Evolutionary conservation across 78 protist genomes (phyloP).

Genomic region (Protostelium mycophagum): DNA sequence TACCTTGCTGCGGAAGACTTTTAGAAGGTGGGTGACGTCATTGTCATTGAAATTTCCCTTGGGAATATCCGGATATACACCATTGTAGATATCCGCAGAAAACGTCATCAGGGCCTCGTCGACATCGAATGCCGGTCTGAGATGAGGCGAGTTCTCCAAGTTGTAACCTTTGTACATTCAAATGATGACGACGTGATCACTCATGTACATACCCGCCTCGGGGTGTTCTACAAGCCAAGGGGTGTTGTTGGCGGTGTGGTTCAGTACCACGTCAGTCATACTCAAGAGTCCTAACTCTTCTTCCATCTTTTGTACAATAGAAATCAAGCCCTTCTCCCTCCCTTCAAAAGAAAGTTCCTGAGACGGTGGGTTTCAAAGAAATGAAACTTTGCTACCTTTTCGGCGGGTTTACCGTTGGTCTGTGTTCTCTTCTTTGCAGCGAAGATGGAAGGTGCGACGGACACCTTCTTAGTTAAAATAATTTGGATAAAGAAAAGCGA

Average conservation of each 20-base stretch:
- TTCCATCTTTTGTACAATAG: slow-evolving; percentile 4
- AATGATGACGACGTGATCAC: not conserved
- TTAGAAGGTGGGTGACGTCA: slow-evolving; percentile 12
- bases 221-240: slow-evolving; percentile 87
- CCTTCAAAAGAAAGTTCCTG: not conserved
- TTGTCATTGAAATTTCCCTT: slow-evolving; percentile 2
- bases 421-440: not conserved
- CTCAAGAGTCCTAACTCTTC: slow-evolving; percentile 17
- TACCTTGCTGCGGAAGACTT: not conserved
- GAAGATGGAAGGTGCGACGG: not conserved
- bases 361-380: not conserved
- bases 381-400: not conserved
- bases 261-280: slow-evolving; percentile 83
- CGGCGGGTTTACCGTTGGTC: not conserved
- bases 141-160: slow-evolving; percentile 71
- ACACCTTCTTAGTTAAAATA: slow-evolving; percentile 1
- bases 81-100: slow-evolving; percentile 1
- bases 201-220: slow-evolving; percentile 72
- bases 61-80: slow-evolving; percentile 1
- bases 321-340: not conserved
- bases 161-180: slow-evolving; percentile 20
- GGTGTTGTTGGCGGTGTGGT: slow-evolving; percentile 81
- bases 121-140: slow-evolving; percentile 68
- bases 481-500: slow-evolving; percentile 34
- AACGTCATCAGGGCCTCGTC: slow-evolving; percentile 63